Evolutionary conservation across 2,329 filamentous ascomycete species (phyloP), one percentile per base, ranked within the genome.

Genomic region (Aspergillus intermedius): DNA sequence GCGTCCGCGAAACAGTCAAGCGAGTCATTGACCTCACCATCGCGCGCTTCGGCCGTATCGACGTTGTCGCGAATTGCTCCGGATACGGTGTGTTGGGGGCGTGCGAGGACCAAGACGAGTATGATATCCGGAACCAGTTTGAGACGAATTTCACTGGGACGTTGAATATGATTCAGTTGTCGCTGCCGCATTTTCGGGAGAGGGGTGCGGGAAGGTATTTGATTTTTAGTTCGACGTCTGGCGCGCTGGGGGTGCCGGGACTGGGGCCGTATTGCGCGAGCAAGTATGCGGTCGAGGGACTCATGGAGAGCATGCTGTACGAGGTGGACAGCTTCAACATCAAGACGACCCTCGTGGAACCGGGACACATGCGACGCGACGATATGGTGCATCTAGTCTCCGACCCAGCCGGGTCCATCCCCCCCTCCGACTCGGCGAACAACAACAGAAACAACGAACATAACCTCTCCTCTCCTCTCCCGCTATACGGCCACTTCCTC

Each of bases 141-240:
- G 89, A 94, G 75, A 96, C 91, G 19, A 98, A 98, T 69, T 95
- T 96, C 69, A 91, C 95, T 77, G 93, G 93, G 47, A 94, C 90
- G 0, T 71, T 97, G 51, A 87, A 97, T 70, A 95, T 98, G 60
- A 86, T 97, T 50, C 90, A 96, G 66, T 75, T 88, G 17, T 91
- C 87, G 1, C 74, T 97, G 34, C 90, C 91, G 0, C 89, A 95
- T 71, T 94, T 97, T 59, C 83, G 91, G 45, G 77, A 83, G 54
- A 84, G 88, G 55, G 78, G 79, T 19, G 76, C 74, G 1, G 93
- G 93, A 1, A 81, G 91, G 25, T 97, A 96, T 67, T 77, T 97
- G 45, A 95, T 97, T 54, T 96, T 97, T 72, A 95, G 89, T 63
- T 93, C 87, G 7, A 96, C 90, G 0, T 87, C 87, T 28, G 93